Conservation (phyloP, 495 filamentous ascomycete species). For the Penicillium robsamsonii region DNA sequence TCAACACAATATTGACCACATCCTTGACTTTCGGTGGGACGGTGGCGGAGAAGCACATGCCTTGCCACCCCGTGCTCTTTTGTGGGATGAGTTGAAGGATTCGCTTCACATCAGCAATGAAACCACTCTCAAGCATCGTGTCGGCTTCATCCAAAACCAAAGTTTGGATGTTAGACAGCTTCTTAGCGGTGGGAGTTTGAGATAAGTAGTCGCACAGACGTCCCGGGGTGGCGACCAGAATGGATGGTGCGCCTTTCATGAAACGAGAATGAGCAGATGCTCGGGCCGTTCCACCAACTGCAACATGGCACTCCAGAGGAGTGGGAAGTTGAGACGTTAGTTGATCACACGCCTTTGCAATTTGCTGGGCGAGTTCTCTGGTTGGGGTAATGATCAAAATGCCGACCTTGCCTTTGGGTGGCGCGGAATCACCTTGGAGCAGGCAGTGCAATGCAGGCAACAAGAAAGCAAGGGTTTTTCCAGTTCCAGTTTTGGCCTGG, state of each 20-base stretch:
- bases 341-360: conserved; percentile 56
- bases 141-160: conserved; percentile 68
- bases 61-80: conserved; percentile 58
- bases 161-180: conserved; percentile 53
- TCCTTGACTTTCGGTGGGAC: conserved; percentile 60
- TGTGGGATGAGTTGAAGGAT: conserved; percentile 57
- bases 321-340: conserved; percentile 43
- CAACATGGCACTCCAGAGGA: conserved; percentile 50
- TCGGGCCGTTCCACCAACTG: conserved; percentile 52
- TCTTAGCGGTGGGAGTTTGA: conserved; percentile 39
- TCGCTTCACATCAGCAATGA: conserved; percentile 55
- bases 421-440: conserved; percentile 32
- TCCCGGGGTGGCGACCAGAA: conserved; percentile 64
- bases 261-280: conserved; percentile 46
- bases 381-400: conserved; percentile 65
- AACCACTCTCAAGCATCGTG: conserved; percentile 62
- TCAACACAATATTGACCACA: conserved; percentile 57
- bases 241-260: conserved; percentile 47
- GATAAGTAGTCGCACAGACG: conserved; percentile 61
- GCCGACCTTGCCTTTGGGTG: conserved; percentile 50
- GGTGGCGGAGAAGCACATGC: conserved; percentile 74
- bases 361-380: conserved; percentile 64
- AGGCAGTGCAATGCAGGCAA: conserved; percentile 71
- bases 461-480: conserved; percentile 79
- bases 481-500: conserved; percentile 83